phyloP scores from a whole-genome alignment of 441 rosid species.

The Omphalea diandra region DNA sequence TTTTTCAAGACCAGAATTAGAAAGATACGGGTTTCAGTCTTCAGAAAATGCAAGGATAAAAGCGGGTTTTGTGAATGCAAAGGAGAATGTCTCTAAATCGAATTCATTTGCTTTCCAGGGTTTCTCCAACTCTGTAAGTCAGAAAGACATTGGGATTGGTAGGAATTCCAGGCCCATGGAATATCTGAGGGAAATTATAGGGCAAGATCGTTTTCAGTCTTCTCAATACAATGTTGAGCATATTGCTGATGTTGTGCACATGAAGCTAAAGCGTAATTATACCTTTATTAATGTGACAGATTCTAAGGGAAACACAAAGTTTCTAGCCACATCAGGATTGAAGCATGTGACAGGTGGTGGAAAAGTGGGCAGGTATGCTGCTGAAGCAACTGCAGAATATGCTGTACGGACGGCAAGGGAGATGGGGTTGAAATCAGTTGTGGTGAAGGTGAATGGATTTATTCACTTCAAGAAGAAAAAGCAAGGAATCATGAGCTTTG shows the following conservation, averaged over 20 bases:
- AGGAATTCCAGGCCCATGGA: constrained; percentile 39
- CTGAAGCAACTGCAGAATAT: constrained; percentile 87
- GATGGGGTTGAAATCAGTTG: constrained; percentile 72
- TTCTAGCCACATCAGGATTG: constrained; percentile 55
- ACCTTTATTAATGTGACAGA: constrained; percentile 73
- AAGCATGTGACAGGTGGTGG: constrained; percentile 58
- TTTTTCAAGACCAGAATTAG: constrained; percentile 26
- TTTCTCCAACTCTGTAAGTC: constrained; percentile 32
- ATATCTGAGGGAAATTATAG: constrained; percentile 42
- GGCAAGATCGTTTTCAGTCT: constrained; percentile 35
- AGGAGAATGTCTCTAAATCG: constrained; percentile 22
- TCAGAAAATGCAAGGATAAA: constrained; percentile 22
- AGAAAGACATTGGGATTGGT: constrained; percentile 26
- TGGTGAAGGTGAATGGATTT: constrained; percentile 78
- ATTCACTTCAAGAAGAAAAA: constrained; percentile 71
- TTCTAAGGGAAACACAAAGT: constrained; percentile 65
- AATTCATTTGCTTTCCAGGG: constrained; percentile 29
- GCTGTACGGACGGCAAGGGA: constrained; percentile 60
- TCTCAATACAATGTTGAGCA: constrained; percentile 38
- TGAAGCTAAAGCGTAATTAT: constrained; percentile 64
- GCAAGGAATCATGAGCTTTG: constrained; percentile 68
- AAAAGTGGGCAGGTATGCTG: constrained; percentile 55
- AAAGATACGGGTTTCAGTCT: not conserved
- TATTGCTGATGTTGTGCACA: constrained; percentile 63
- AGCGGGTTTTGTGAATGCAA: constrained; percentile 14